Conservation (phyloP, 495 filamentous ascomycete genomes). For the Rostrohypoxylon terebratum region DNA sequence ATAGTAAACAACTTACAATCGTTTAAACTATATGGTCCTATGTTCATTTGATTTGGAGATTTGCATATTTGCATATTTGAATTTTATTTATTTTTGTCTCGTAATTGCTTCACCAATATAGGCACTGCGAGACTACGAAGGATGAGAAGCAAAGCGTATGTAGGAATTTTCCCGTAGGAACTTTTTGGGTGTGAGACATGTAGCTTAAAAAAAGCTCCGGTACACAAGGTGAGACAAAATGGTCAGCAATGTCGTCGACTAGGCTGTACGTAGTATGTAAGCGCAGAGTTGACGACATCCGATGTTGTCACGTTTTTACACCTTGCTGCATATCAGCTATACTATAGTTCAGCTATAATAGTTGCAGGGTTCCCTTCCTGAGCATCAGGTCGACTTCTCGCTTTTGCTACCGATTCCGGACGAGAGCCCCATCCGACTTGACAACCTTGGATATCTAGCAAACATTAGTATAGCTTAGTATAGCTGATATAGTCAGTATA, state of each 20-base stretch:
- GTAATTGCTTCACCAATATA: background rate
- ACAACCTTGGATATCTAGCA: no score
- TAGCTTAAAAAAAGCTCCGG: background rate
- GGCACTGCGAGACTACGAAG: background rate
- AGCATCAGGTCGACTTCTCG: slow-evolving; percentile 6
- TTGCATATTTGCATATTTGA: background rate
- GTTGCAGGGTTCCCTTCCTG: slow-evolving; percentile 17
- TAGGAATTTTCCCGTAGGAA: background rate
- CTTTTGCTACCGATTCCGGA: background rate
- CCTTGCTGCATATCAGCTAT: background rate
- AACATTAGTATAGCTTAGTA: no score
- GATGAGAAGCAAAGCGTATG: background rate
- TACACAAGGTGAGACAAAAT: background rate
- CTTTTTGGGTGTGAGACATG: background rate
- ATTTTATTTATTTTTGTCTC: background rate
- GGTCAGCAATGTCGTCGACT: background rate
- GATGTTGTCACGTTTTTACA: slow-evolving; percentile 17
- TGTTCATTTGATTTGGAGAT: background rate
- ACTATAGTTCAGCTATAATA: background rate
- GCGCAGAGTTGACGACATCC: slow-evolving; percentile 20
- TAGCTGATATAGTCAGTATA: no score
- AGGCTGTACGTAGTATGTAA: background rate
- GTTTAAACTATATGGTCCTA: background rate
- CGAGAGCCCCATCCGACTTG: background rate
- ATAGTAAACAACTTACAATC: background rate